phyloP scores from a whole-genome alignment of 2,329 filamentous ascomycete species.

The Calonectria crousiana region DNA sequence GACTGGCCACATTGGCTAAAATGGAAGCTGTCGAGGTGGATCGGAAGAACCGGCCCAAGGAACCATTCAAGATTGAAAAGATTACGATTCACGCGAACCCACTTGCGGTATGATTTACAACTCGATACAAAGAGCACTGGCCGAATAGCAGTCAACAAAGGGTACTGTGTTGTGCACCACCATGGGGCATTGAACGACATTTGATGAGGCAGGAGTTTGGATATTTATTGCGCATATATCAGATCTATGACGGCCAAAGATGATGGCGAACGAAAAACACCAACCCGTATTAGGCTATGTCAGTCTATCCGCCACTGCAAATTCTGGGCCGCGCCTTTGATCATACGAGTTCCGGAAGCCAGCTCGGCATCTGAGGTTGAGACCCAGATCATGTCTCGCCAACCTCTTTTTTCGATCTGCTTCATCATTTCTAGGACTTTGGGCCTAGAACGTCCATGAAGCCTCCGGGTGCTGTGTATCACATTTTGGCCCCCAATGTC shows the following conservation, averaged over 20 bases:
- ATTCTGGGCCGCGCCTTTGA: constrained; percentile 1
- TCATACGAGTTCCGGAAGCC: constrained; percentile 8
- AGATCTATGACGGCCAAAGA: neutral
- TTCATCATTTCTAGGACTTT: constrained; percentile 32
- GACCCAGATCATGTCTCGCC: constrained; percentile 45
- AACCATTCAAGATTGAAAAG: constrained; percentile 73
- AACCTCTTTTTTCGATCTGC: constrained; percentile 31
- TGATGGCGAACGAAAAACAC: constrained; percentile 4
- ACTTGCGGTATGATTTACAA: constrained; percentile 71
- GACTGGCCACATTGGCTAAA: constrained; percentile 73
- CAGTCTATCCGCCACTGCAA: neutral
- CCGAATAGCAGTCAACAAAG: neutral
- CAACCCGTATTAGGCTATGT: neutral
- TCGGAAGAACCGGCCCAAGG: constrained; percentile 80
- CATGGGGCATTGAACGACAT: neutral
- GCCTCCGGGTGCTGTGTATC: neutral
- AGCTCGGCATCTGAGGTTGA: constrained; percentile 24
- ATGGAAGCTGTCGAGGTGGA: constrained; percentile 81
- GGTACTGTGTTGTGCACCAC: neutral
- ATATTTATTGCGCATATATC: neutral
- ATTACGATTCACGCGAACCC: constrained; percentile 86
- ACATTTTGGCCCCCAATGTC: neutral
- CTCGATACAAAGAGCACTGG: neutral
- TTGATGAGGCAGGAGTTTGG: neutral
- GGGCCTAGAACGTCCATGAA: constrained; percentile 26